phyloP scores from a whole-genome alignment of 305 asterid species.

The Fraxinus floribunda region DNA sequence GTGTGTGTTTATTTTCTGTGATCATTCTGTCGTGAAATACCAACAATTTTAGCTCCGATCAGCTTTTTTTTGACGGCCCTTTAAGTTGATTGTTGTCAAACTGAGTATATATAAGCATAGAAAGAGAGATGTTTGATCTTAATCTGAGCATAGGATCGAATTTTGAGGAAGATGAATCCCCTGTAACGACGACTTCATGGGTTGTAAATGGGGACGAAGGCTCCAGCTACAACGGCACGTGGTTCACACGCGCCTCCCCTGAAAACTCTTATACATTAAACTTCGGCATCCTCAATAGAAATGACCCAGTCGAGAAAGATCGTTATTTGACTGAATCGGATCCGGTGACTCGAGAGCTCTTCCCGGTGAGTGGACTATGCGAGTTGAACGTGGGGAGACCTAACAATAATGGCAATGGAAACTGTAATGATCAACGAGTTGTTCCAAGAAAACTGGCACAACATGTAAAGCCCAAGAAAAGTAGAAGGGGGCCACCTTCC shows the following conservation, averaged over 20 bases:
- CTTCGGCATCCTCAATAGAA: conserved; percentile 49
- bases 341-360: conserved; percentile 62
- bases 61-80: neutral
- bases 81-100: neutral
- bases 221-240: conserved; percentile 60
- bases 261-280: conserved; percentile 35
- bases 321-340: conserved; percentile 28
- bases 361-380: conserved; percentile 47
- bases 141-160: conserved; percentile 41
- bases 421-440: conserved; percentile 20
- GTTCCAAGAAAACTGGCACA: conserved; percentile 20
- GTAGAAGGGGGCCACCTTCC: conserved; percentile 86
- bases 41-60: conserved; percentile 8
- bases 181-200: conserved; percentile 53
- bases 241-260: conserved; percentile 43
- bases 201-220: conserved; percentile 46
- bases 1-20: neutral
- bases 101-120: neutral
- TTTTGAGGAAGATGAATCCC: conserved; percentile 30
- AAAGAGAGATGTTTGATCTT: conserved; percentile 56
- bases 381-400: conserved; percentile 24
- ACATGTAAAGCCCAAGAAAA: conserved; percentile 43
- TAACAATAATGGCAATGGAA: conserved; percentile 13
- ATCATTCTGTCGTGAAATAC: neutral
- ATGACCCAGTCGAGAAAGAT: conserved; percentile 16